Percentiles rank a stretch among this genome's conserved stretches.
These are phyloP conservation scores for Loxodes magnus DNA, from an alignment of 73 alveolate genomes.

Conservation along the genomic window DNA sequence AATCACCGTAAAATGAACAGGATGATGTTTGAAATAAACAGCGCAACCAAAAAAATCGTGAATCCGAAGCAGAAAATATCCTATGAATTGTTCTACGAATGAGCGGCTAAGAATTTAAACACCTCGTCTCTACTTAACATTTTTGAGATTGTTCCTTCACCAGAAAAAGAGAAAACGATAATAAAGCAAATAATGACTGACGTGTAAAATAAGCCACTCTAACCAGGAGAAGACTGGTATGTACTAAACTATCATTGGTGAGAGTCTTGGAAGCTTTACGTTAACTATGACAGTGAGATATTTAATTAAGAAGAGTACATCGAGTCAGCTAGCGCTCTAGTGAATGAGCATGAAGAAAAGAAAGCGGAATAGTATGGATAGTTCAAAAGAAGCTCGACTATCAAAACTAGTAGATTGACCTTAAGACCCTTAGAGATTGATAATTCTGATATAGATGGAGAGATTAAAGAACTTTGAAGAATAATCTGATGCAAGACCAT, in stretches of 20 bases:
- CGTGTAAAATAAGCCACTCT: too few species aligned
- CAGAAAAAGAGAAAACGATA: background rate
- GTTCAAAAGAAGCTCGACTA: too few species aligned
- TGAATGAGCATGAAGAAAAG: too few species aligned
- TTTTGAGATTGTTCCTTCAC: constrained; percentile 7
- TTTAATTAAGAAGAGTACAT: too few species aligned
- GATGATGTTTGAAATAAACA: too few species aligned
- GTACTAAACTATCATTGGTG: constrained; percentile 32
- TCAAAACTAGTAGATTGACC: too few species aligned
- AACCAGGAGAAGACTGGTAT: constrained; percentile 12
- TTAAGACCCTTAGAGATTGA: constrained; percentile 10
- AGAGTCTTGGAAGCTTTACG: constrained; percentile 30
- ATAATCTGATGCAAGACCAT: constrained; percentile 34
- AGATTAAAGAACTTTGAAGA: constrained; percentile 39
- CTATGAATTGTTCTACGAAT: background rate
- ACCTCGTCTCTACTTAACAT: background rate
- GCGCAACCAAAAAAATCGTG: too few species aligned
- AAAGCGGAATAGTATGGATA: too few species aligned
- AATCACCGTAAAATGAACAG: too few species aligned
- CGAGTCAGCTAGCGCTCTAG: too few species aligned
- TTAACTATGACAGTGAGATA: constrained; percentile 14
- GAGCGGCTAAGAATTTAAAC: constrained; percentile 1
- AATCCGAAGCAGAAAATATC: too few species aligned
- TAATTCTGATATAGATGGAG: constrained; percentile 33
- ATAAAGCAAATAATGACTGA: constrained; percentile 1